phyloP scores from a whole-genome alignment of 2,329 filamentous ascomycete species.

The Arthrobotrys entomopaga region DNA sequence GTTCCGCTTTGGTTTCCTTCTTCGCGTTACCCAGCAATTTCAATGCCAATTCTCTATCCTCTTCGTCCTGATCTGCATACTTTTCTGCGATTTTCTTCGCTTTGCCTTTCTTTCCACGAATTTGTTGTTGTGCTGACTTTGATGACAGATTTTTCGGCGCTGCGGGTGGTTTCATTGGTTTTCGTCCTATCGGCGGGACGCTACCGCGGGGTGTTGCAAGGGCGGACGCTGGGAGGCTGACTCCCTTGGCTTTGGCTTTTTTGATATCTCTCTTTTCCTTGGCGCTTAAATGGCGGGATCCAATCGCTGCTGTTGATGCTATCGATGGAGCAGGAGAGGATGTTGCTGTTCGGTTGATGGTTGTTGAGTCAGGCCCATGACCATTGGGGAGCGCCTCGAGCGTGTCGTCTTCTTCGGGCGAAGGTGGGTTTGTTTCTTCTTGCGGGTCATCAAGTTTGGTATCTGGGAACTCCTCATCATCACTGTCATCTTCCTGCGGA shows the following conservation, averaged over 20 bases:
- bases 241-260: conserved; percentile 63
- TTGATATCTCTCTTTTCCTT: conserved; percentile 65
- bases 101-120: conserved; percentile 81
- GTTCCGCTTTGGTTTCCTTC: conserved; percentile 60
- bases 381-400: conserved; percentile 60
- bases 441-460: conserved; percentile 59
- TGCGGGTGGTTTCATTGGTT: conserved; percentile 57
- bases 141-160: conserved; percentile 52
- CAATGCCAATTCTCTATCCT: conserved; percentile 85
- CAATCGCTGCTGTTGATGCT: conserved; percentile 53
- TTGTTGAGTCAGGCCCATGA: conserved; percentile 56
- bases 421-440: conserved; percentile 56
- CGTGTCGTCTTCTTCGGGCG: conserved; percentile 59
- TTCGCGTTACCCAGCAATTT: conserved; percentile 81
- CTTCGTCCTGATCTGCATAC: conserved; percentile 93
- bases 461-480: conserved; percentile 63
- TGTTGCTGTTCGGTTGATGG: conserved; percentile 52
- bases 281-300: conserved; percentile 61
- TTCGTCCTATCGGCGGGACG: conserved; percentile 29
- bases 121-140: conserved; percentile 58
- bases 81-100: conserved; percentile 87
- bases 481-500: conserved; percentile 57
- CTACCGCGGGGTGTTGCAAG: conserved; percentile 40
- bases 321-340: conserved; percentile 43
- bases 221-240: conserved; percentile 28